Evolutionary conservation across 805 yeast species (phyloP).

Genomic region (Maudiozyma pseudohumilis): DNA sequence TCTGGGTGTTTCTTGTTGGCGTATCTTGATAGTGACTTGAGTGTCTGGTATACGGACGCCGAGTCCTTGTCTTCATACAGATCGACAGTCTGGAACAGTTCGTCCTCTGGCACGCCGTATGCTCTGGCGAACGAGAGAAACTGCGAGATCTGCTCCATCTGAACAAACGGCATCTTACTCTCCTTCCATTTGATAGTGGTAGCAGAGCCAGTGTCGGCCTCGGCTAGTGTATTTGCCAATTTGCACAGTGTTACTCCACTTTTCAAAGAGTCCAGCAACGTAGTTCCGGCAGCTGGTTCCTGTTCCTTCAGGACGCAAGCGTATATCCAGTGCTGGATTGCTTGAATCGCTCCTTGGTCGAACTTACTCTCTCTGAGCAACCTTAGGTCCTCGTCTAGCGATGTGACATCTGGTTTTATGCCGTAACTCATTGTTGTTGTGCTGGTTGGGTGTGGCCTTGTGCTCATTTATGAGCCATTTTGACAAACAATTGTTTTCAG

Average conservation of each 20-base stretch:
- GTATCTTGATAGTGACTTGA: slow-evolving; percentile 63
- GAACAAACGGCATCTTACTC: slow-evolving; percentile 64
- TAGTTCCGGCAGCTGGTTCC: slow-evolving; percentile 18
- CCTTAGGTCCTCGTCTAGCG: slow-evolving; percentile 53
- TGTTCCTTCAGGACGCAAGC: slow-evolving; percentile 27
- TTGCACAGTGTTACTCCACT: slow-evolving; percentile 52
- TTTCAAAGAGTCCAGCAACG: slow-evolving; percentile 44
- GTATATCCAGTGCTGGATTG: slow-evolving; percentile 49
- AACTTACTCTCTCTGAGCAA: slow-evolving; percentile 45
- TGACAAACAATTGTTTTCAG: too few species aligned
- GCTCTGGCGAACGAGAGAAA: slow-evolving; percentile 53
- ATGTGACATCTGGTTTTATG: slow-evolving; percentile 37
- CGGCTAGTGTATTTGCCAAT: slow-evolving; percentile 30
- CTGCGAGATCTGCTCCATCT: slow-evolving; percentile 75
- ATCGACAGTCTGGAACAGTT: slow-evolving; percentile 69
- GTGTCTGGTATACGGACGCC: slow-evolving; percentile 63
- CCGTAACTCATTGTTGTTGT: slow-evolving; percentile 20
- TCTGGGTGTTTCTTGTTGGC: slow-evolving; percentile 47
- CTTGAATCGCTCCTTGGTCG: slow-evolving; percentile 28
- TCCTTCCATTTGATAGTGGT: slow-evolving; percentile 40
- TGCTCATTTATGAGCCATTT: too few species aligned
- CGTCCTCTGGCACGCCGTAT: slow-evolving; percentile 71
- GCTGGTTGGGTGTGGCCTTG: too few species aligned
- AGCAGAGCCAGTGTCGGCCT: slow-evolving; percentile 28
- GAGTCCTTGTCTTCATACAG: slow-evolving; percentile 67